These are phyloP conservation scores for Trichothecium sympodiale DNA, from an alignment of 2,329 filamentous ascomycete species.

Conservation along the genomic window DNA sequence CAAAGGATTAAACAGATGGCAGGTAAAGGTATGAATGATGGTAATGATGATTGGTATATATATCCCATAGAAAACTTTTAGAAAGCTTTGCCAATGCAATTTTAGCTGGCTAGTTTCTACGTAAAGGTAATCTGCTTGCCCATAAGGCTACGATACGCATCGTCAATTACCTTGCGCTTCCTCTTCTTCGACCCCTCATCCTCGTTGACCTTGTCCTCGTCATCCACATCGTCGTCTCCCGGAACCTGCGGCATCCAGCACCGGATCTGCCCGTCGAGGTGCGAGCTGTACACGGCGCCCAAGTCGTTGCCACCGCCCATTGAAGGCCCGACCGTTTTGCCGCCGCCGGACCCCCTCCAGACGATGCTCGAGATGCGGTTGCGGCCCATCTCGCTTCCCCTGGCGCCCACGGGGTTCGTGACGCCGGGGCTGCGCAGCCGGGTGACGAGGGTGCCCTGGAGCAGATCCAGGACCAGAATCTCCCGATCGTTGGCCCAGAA, in stretches of 20 bases:
- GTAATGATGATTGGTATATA: background rate
- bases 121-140: conserved; percentile 58
- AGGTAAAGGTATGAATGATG: background rate
- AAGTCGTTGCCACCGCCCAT: conserved; percentile 42
- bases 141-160: conserved; percentile 70
- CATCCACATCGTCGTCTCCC: conserved; percentile 37
- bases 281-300: conserved; percentile 63
- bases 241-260: conserved; percentile 58
- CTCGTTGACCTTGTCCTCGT: conserved; percentile 28
- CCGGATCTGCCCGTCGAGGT: conserved; percentile 74
- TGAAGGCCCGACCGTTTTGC: conserved; percentile 45
- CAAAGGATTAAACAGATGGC: too few species aligned
- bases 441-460: conserved; percentile 62
- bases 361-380: conserved; percentile 64
- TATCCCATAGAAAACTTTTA: too few species aligned
- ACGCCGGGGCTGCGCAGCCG: conserved; percentile 57
- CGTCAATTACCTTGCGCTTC: conserved; percentile 70
- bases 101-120: conserved; percentile 9
- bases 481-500: conserved; percentile 76
- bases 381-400: conserved; percentile 42
- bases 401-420: conserved; percentile 26
- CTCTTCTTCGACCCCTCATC: conserved; percentile 37
- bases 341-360: conserved; percentile 54
- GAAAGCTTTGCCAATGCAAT: too few species aligned
- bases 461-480: conserved; percentile 69